Evolutionary conservation across 257 asterid species (phyloP).

Genomic region (Rehmannia glutinosa): DNA sequence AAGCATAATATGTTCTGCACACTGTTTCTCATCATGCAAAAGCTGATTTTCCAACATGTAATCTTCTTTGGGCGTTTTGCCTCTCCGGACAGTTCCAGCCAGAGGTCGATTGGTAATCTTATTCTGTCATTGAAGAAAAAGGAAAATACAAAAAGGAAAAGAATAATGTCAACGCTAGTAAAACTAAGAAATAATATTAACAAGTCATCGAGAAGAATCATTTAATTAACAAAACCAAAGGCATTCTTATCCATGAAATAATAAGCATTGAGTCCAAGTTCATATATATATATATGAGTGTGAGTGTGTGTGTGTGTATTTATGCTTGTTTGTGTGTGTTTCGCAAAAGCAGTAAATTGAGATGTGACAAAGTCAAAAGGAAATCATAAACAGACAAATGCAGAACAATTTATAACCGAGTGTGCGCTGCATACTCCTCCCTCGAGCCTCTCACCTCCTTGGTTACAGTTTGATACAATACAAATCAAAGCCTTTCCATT

Average conservation of each 20-base stretch:
- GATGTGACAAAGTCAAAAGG: not conserved
- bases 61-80: slow-evolving; percentile 89
- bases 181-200: not conserved
- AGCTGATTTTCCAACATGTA: slow-evolving; percentile 86
- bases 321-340: too few species aligned
- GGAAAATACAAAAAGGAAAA: slow-evolving; percentile 1
- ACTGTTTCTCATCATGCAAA: slow-evolving; percentile 78
- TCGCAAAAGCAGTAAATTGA: not conserved
- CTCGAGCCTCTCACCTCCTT: not conserved
- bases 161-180: slow-evolving; percentile 6
- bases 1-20: slow-evolving; percentile 98
- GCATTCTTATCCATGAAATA: too few species aligned
- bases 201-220: not conserved
- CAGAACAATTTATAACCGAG: not conserved
- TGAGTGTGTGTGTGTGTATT: too few species aligned
- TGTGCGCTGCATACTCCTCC: not conserved
- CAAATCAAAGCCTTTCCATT: not conserved
- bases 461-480: not conserved
- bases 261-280: not conserved
- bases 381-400: not conserved
- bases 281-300: too few species aligned
- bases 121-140: slow-evolving; percentile 45
- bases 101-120: slow-evolving; percentile 82
- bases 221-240: too few species aligned
- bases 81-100: slow-evolving; percentile 95